Conservation (phyloP, 1,284 basidiomycete species). For the Wolfiporia cocos region DNA sequence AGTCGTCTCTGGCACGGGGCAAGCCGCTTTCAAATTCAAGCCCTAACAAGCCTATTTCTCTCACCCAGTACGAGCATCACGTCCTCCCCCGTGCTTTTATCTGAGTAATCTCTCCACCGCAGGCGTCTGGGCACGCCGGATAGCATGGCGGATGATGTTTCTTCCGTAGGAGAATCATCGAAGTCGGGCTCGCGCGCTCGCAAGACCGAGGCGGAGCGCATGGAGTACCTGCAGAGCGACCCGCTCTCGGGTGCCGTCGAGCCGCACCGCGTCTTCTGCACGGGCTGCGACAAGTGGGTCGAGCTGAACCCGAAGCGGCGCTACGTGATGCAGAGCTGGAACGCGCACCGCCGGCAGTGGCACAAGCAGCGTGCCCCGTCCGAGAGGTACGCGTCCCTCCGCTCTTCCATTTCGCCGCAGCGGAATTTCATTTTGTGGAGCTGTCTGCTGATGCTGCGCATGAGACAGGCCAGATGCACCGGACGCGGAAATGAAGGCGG, state of each 20-base stretch:
- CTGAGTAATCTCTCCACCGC: neutral
- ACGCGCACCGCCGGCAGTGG: conserved; percentile 46
- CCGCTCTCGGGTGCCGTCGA: conserved; percentile 48
- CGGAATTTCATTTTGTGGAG: too few relatives aligned
- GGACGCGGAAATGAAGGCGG: conserved; percentile 13
- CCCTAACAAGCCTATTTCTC: neutral
- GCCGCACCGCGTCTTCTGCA: conserved; percentile 47
- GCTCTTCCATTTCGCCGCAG: too few relatives aligned
- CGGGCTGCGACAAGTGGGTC: conserved; percentile 46
- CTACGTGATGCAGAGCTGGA: conserved; percentile 55
- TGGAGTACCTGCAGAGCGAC: conserved; percentile 55
- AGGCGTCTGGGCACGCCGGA: conserved; percentile 6
- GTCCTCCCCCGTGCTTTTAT: neutral
- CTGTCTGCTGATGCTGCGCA: too few relatives aligned
- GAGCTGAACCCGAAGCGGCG: conserved; percentile 44
- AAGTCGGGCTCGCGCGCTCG: conserved; percentile 36
- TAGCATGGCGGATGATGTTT: conserved; percentile 15
- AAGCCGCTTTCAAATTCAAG: conserved; percentile 4
- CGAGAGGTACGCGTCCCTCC: conserved; percentile 15
- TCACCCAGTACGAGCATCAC: neutral
- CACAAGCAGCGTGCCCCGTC: conserved; percentile 9
- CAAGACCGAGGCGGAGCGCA: conserved; percentile 51
- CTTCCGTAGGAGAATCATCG: conserved; percentile 13
- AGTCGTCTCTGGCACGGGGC: neutral
- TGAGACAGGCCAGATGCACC: conserved; percentile 2